Evolutionary conservation across 2,329 filamentous ascomycete species (phyloP).

Genomic region (Xylaria sp.): DNA sequence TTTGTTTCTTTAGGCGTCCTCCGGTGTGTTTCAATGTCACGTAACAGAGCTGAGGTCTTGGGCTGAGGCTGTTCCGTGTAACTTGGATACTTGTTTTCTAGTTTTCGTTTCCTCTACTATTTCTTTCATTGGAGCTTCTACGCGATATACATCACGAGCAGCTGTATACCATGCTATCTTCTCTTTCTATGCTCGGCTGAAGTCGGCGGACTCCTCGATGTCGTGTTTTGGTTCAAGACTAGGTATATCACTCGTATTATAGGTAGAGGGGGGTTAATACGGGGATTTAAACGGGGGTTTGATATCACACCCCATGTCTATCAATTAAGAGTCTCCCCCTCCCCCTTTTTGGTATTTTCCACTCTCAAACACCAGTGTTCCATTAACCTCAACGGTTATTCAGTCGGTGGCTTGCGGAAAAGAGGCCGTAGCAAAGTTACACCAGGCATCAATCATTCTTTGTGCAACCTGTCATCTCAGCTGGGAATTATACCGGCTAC

Average conservation of each 20-base stretch:
- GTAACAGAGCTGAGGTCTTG: not conserved
- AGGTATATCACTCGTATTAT: constrained; percentile 4
- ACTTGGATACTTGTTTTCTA: not conserved
- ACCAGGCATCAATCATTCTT: constrained; percentile 14
- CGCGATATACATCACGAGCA: not conserved
- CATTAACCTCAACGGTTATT: not conserved
- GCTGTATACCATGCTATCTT: too few relatives aligned
- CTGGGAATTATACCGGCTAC: constrained; percentile 12
- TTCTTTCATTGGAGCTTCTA: not conserved
- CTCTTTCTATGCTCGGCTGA: not conserved
- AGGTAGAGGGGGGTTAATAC: not conserved
- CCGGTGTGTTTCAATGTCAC: constrained; percentile 12
- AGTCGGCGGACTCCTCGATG: too few relatives aligned
- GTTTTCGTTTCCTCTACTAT: too few relatives aligned
- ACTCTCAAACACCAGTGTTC: too few relatives aligned
- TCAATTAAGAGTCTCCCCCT: not conserved
- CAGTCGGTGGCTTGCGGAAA: constrained; percentile 1
- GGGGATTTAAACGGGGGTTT: not conserved
- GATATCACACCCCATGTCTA: not conserved
- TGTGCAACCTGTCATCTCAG: constrained; percentile 13
- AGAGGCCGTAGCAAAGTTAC: constrained; percentile 9
- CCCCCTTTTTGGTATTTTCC: not conserved
- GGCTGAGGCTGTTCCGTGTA: constrained; percentile 3
- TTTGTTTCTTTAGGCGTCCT: not conserved
- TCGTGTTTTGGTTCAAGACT: not conserved